Percentiles rank a stretch among this genome's conserved stretches.
phyloP scores from a whole-genome alignment of 257 asterid species.

The Solanum tarapatanum region DNA sequence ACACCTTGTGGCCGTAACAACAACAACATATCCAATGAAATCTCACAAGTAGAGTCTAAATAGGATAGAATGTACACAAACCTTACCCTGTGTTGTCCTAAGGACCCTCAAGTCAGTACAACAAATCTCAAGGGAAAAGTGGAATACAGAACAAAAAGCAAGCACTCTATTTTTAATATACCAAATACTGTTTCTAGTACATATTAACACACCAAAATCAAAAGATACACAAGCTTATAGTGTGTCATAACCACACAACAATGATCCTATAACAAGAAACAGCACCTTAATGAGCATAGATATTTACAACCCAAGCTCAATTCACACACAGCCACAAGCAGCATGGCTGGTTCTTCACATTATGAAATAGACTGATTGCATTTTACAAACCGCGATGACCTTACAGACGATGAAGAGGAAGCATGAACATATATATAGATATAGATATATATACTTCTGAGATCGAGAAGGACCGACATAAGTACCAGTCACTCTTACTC shows the following conservation, averaged over 20 bases:
- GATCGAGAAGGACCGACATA: slow-evolving; percentile 24
- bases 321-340: slow-evolving; percentile 13
- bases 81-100: not conserved
- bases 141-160: not conserved
- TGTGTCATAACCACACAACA: too few species aligned
- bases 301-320: slow-evolving; percentile 40
- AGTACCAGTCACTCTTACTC: slow-evolving; percentile 28
- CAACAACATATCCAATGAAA: not conserved
- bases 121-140: not conserved
- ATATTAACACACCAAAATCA: not conserved
- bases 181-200: not conserved
- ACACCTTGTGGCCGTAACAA: not conserved
- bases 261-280: slow-evolving; percentile 15
- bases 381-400: not conserved
- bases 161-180: not conserved
- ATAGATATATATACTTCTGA: slow-evolving; percentile 16
- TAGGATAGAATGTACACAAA: not conserved
- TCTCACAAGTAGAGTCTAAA: not conserved
- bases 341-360: slow-evolving; percentile 9
- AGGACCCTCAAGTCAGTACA: not conserved
- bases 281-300: slow-evolving; percentile 18
- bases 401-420: slow-evolving; percentile 1
- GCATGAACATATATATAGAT: not conserved
- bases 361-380: not conserved
- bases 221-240: not conserved